Percentiles rank a stretch among this genome's conserved stretches.
These are phyloP conservation scores for Fremontodendron californicum DNA, from an alignment of 345 rosid genomes.

Conservation along the genomic window DNA sequence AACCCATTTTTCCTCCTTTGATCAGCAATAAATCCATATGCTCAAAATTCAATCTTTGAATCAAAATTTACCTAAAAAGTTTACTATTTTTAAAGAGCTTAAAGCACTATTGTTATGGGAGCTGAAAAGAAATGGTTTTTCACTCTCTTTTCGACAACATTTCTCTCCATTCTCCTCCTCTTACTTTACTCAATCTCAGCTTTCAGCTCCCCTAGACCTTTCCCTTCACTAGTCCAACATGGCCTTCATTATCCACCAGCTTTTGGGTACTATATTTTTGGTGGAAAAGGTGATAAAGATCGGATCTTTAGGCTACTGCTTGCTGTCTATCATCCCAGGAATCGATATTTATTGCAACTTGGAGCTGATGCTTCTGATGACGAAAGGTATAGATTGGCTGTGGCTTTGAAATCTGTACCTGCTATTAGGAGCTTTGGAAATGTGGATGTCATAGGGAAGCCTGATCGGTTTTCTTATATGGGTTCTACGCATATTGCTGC, in stretches of 20 bases:
- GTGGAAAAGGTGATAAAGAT: constrained; percentile 64
- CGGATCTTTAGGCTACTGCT: constrained; percentile 77
- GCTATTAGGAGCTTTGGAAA: constrained; percentile 68
- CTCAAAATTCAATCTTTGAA: constrained; percentile 29
- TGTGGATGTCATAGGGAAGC: constrained; percentile 84
- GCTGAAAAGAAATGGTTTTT: constrained; percentile 92
- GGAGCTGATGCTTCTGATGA: constrained; percentile 70
- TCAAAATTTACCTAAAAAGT: constrained; percentile 6
- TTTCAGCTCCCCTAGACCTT: constrained; percentile 59
- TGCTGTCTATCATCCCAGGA: constrained; percentile 94
- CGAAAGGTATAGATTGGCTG: constrained; percentile 55
- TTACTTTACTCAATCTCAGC: constrained; percentile 71
- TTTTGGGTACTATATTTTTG: constrained; percentile 82
- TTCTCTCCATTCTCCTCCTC: constrained; percentile 65
- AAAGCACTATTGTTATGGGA: constrained; percentile 47
- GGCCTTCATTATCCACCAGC: constrained; percentile 86
- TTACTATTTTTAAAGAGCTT: background rate
- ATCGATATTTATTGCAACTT: constrained; percentile 81
- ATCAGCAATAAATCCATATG: constrained; percentile 25
- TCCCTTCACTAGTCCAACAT: constrained; percentile 67
- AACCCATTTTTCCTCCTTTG: background rate
- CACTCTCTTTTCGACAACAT: constrained; percentile 72
- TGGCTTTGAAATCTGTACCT: constrained; percentile 67
- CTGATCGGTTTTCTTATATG: constrained; percentile 64
- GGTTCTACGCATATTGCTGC: constrained; percentile 75